Conservation (phyloP, 352 stramenopile genomes). For the Phytophthora sp. region DNA sequence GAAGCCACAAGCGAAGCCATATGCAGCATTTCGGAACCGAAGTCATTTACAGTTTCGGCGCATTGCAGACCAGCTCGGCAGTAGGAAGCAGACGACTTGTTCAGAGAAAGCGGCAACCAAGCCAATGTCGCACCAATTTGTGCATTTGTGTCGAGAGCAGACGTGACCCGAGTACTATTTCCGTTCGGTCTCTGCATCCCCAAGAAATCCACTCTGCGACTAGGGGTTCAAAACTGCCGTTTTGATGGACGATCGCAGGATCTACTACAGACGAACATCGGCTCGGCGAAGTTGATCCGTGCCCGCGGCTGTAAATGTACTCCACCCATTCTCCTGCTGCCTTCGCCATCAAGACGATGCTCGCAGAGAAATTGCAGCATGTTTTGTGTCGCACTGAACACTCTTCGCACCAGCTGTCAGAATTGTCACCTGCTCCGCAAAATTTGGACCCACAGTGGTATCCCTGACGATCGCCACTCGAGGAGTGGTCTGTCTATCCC, state of each 20-base stretch:
- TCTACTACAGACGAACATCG: constrained; percentile 8
- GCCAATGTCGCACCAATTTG: neutral
- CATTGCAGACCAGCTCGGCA: neutral
- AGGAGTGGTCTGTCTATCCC: constrained; percentile 18
- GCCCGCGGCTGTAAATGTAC: neutral
- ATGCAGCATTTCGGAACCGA: too few relatives aligned
- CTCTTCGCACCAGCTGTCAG: constrained; percentile 4
- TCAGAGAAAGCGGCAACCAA: neutral
- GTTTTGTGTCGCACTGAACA: constrained; percentile 9
- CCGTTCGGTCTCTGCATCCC: neutral
- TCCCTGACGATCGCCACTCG: neutral
- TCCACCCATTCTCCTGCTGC: too few relatives aligned
- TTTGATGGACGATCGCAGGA: constrained; percentile 22
- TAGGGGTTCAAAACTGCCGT: constrained; percentile 15
- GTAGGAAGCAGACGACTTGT: neutral
- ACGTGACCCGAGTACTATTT: constrained; percentile 10
- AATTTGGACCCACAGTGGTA: constrained; percentile 15
- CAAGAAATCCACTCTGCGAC: constrained; percentile 13
- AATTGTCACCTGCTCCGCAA: constrained; percentile 21
- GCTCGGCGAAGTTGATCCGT: too few relatives aligned
- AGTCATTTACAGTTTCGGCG: neutral
- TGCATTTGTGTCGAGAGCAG: constrained; percentile 15
- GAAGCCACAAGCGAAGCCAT: neutral
- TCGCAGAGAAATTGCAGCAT: too few relatives aligned
- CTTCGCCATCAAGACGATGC: too few relatives aligned